phyloP scores from a whole-genome alignment of 805 yeast genomes.

The Pichia gijzeniarum region DNA sequence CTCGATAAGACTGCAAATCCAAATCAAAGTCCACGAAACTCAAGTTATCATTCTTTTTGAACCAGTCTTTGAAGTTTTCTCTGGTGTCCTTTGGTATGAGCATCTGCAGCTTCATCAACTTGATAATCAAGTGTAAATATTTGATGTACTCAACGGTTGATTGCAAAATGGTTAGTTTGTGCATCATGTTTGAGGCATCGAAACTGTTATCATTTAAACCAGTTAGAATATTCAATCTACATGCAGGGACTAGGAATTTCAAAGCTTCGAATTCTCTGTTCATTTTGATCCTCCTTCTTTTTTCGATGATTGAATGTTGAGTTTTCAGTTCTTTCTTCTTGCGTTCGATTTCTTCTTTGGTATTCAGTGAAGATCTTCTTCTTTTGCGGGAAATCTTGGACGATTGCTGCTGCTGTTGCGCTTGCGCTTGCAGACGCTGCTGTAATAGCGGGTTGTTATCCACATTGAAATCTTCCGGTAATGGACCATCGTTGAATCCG shows the following conservation, averaged over 20 bases:
- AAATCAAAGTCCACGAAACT: slow-evolving; percentile 49
- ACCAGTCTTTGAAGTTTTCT: slow-evolving; percentile 24
- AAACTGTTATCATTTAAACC: slow-evolving; percentile 24
- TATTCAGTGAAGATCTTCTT: slow-evolving; percentile 25
- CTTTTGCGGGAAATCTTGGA: slow-evolving; percentile 15
- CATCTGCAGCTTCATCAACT: slow-evolving; percentile 43
- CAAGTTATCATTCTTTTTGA: slow-evolving; percentile 32
- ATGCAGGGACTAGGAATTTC: slow-evolving; percentile 72
- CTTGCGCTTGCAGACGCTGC: no score
- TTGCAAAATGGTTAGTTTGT: slow-evolving; percentile 72
- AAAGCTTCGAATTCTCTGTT: slow-evolving; percentile 80
- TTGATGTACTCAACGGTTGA: slow-evolving; percentile 78
- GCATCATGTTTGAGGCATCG: slow-evolving; percentile 41
- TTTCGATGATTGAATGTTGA: slow-evolving; percentile 74
- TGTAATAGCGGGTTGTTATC: background rate
- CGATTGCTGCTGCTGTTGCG: slow-evolving; percentile 1
- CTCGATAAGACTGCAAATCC: slow-evolving; percentile 52
- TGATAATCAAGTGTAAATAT: slow-evolving; percentile 56
- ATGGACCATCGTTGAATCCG: slow-evolving; percentile 18
- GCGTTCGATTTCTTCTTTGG: slow-evolving; percentile 32
- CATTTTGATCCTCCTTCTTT: slow-evolving; percentile 69
- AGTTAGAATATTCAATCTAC: slow-evolving; percentile 42
- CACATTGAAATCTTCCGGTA: slow-evolving; percentile 1
- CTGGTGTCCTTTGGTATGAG: slow-evolving; percentile 21
- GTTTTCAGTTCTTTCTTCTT: slow-evolving; percentile 44